Evolutionary conservation across 1,139 yeast species (phyloP).

Genomic region (Protomyces gravidus): DNA sequence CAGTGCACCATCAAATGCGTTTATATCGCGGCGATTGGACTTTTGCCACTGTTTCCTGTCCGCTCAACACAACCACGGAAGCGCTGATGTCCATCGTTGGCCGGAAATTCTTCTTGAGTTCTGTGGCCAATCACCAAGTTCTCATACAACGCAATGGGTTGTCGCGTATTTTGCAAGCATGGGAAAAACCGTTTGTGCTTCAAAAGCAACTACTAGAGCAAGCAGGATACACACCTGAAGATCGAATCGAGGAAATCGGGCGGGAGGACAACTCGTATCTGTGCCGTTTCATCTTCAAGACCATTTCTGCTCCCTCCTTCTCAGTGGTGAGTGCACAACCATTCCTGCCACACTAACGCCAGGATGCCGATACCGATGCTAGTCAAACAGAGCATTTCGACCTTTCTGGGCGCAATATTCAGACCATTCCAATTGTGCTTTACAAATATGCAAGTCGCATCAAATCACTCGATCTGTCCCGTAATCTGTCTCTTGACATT

Average conservation of each 20-base stretch:
- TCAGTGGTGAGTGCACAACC: conserved; percentile 6
- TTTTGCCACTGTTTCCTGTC: conserved; percentile 71
- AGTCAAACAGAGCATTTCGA: conserved; percentile 76
- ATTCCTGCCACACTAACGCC: conserved; percentile 1
- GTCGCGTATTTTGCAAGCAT: conserved; percentile 65
- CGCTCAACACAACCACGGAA: conserved; percentile 70
- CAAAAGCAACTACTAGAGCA: conserved; percentile 69
- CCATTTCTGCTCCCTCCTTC: conserved; percentile 31
- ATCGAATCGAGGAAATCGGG: conserved; percentile 72
- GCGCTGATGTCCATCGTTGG: conserved; percentile 66
- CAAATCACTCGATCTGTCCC: conserved; percentile 74
- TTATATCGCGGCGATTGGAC: conserved; percentile 77
- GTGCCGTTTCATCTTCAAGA: conserved; percentile 56
- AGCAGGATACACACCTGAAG: conserved; percentile 76
- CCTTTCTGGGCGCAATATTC: conserved; percentile 67
- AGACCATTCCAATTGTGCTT: conserved; percentile 77
- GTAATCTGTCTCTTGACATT: conserved; percentile 77
- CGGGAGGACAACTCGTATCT: conserved; percentile 82
- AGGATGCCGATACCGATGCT: conserved; percentile 49
- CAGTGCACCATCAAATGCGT: conserved; percentile 50
- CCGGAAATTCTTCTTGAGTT: conserved; percentile 69
- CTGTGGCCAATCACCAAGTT: conserved; percentile 67
- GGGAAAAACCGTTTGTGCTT: conserved; percentile 72
- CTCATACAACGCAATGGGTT: conserved; percentile 76
- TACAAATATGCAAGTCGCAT: conserved; percentile 80